Evolutionary conservation across 2,329 filamentous ascomycete genomes (phyloP).

Genomic region (Eutypa lata): DNA sequence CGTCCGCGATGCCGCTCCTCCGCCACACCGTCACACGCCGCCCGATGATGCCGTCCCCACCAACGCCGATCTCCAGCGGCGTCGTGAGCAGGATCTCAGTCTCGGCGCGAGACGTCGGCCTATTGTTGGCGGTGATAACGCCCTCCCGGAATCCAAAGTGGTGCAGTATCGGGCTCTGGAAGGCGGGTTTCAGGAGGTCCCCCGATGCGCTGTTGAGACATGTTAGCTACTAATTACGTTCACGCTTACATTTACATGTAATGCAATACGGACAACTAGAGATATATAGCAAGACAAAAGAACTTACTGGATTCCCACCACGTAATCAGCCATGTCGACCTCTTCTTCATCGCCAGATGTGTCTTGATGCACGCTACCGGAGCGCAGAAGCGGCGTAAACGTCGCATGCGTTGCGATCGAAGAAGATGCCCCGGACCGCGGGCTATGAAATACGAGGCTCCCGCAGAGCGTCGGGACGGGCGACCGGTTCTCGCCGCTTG

Average conservation of each 20-base stretch:
- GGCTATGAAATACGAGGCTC: not conserved
- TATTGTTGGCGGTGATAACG: not conserved
- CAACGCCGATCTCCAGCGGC: conserved; percentile 8
- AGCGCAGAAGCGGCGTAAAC: not conserved
- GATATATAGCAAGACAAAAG: too few relatives aligned
- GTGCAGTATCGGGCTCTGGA: not conserved
- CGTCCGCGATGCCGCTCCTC: not conserved
- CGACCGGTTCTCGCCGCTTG: too few relatives aligned
- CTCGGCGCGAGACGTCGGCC: not conserved
- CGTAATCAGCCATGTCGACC: not conserved
- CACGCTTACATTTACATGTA: not conserved
- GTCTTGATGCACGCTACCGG: not conserved
- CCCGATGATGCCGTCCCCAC: conserved; percentile 9
- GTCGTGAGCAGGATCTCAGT: not conserved
- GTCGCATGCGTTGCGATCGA: not conserved
- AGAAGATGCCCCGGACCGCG: not conserved
- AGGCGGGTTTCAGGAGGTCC: not conserved
- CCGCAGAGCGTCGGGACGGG: too few relatives aligned
- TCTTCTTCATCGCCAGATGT: not conserved
- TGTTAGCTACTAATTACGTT: not conserved
- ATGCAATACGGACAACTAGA: not conserved
- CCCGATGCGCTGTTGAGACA: not conserved
- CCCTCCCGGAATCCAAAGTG: not conserved
- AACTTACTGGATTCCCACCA: not conserved
- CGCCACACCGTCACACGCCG: conserved; percentile 7